A percentile compares a stretch with the other conserved stretches of the same genome.
phyloP scores from a whole-genome alignment of 129 eudicot genomes.

The Flaveria bidentis region DNA sequence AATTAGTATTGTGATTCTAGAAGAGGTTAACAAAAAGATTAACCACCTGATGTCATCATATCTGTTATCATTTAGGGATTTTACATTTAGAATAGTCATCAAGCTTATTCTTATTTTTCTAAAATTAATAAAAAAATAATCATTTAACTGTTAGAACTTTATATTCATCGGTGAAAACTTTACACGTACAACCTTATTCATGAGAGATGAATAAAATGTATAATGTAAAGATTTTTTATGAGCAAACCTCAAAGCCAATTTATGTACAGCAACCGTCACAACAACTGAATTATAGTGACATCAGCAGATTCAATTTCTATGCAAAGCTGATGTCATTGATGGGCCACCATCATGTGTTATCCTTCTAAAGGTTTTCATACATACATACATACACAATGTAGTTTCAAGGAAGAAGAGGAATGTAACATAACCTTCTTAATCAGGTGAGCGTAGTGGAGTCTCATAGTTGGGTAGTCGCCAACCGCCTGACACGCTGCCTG shows the following conservation, averaged over 20 bases:
- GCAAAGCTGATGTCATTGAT: conserved; percentile 23
- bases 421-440: conserved; percentile 21
- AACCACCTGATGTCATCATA: too few relatives aligned
- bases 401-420: neutral
- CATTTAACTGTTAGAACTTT: too few relatives aligned
- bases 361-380: conserved; percentile 7
- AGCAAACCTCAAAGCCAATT: conserved; percentile 23
- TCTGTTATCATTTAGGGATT: too few relatives aligned
- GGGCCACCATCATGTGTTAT: conserved; percentile 9
- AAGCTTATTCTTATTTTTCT: too few relatives aligned
- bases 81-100: too few relatives aligned
- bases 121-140: too few relatives aligned
- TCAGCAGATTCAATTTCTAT: conserved; percentile 19
- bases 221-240: neutral
- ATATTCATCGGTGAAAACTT: neutral
- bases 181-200: neutral
- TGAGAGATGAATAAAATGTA: conserved; percentile 1
- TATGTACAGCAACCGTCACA: conserved; percentile 37
- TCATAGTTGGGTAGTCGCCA: conserved; percentile 38
- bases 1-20: too few relatives aligned
- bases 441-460: neutral
- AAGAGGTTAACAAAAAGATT: too few relatives aligned
- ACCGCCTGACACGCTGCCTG: conserved; percentile 40
- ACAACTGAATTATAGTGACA: conserved; percentile 20
- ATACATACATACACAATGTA: neutral